A percentile compares a stretch with the other conserved stretches of the same genome.
Conservation (phyloP, 1,284 basidiomycete genomes). For the Pseudozyma hubeiensis region DNA sequence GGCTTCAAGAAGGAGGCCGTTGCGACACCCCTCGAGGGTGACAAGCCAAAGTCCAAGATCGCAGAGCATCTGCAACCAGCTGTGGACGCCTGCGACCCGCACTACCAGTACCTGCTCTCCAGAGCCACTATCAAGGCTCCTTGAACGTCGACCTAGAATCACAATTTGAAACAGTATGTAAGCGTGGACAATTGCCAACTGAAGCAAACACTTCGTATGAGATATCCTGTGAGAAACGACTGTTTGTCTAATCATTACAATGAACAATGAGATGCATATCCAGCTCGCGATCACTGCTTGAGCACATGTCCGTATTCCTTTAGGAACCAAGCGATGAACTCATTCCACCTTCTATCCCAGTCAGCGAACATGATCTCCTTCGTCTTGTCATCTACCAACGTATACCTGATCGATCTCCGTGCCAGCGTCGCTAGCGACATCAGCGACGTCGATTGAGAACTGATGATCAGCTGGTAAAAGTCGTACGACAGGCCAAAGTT, state of each 20-base stretch:
- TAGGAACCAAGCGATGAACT: slow-evolving; percentile 42
- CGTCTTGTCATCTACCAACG: slow-evolving; percentile 21
- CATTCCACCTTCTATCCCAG: slow-evolving; percentile 50
- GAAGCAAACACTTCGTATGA: too few species aligned
- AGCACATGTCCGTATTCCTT: slow-evolving; percentile 9
- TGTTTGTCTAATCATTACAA: not conserved
- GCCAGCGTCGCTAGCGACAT: slow-evolving; percentile 46
- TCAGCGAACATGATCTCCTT: slow-evolving; percentile 28
- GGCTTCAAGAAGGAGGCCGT: slow-evolving; percentile 58
- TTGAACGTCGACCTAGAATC: not conserved
- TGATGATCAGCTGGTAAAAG: slow-evolving; percentile 52
- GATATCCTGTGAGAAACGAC: too few species aligned
- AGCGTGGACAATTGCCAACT: too few species aligned
- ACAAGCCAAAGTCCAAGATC: slow-evolving; percentile 40
- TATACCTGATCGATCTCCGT: slow-evolving; percentile 33
- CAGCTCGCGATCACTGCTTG: not conserved
- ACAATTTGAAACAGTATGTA: too few species aligned
- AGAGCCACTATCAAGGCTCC: slow-evolving; percentile 42
- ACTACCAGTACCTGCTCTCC: slow-evolving; percentile 49
- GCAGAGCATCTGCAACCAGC: slow-evolving; percentile 51
- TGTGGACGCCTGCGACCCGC: slow-evolving; percentile 35
- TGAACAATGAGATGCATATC: not conserved
- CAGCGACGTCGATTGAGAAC: slow-evolving; percentile 31
- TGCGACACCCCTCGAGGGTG: slow-evolving; percentile 6
- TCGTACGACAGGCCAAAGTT: slow-evolving; percentile 74